Percentiles rank a stretch among this genome's conserved stretches.
phyloP scores from a whole-genome alignment of 306 rosid genomes.

The Pachyrhizus erosus region DNA sequence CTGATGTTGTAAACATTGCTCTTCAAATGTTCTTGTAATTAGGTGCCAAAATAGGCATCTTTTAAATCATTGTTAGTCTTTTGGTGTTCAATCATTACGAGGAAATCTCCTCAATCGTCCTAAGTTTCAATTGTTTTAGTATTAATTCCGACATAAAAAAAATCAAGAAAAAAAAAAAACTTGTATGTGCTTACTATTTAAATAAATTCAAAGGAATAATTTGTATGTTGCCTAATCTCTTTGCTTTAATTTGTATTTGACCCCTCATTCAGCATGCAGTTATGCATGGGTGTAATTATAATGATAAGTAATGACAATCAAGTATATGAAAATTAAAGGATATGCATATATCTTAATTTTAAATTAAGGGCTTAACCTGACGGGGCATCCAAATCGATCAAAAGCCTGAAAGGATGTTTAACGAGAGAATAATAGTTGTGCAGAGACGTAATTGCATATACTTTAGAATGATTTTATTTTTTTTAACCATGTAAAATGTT shows the following conservation, averaged over 20 bases:
- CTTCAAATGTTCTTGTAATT: constrained; percentile 9
- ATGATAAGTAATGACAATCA: too few species aligned
- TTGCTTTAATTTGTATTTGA: background rate
- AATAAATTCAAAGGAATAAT: background rate
- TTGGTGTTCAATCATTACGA: background rate
- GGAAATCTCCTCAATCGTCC: background rate
- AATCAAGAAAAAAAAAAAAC: background rate
- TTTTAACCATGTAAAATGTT: too few species aligned
- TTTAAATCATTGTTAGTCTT: background rate
- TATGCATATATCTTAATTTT: too few species aligned
- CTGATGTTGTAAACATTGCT: constrained; percentile 23
- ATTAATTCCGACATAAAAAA: background rate
- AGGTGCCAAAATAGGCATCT: constrained; percentile 7
- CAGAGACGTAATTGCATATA: too few species aligned
- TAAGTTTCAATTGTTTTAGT: constrained; percentile 27
- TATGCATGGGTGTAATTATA: too few species aligned
- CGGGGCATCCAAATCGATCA: too few species aligned
- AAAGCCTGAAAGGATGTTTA: too few species aligned
- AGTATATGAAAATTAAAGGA: too few species aligned
- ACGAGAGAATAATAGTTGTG: too few species aligned
- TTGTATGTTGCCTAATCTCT: background rate
- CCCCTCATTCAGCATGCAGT: too few species aligned
- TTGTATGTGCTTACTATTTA: background rate
- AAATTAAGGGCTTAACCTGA: too few species aligned
- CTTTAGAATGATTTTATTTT: too few species aligned